Base-by-base conservation (phyloP, 139 green algal genomes). In the Volvox reticuliferus region DNA sequence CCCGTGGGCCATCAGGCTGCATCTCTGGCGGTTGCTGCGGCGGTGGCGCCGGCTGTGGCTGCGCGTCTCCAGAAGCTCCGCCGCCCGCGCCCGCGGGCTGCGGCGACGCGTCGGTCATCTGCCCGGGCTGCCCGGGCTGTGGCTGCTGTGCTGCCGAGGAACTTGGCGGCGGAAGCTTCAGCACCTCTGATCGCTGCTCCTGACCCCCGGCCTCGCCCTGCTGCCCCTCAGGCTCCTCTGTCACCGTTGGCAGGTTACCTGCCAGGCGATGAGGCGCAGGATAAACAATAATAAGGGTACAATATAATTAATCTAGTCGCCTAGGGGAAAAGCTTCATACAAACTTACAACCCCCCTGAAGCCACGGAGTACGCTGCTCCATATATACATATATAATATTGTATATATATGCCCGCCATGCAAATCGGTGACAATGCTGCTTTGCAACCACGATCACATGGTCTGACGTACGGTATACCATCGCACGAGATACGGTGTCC, bases 201-300 rank as follows among this genome's bases (percentile, higher is more conserved):
- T 79, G 24, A 17, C n/a, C 44, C 30, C 9, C 1, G 33, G 32
- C 85, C 28, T 84, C 78, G 18, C 2, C 67, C 35, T 80, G 22
- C 26, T 36, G 36, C 1, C 61, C 79, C 35, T 91, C 85, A 1
- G 55, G 50, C 90, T 93, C 91, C 71, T 93, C 91, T 65, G 71
- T 85, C 14, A 93, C 44, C 0, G 63, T 91, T 50, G 91, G 91
- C 79, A 93, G 36, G 12, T 75, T 78, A 32, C 90, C 90, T 92
- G 89, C 0, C 44, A 55, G 44, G 5, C 9, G 44, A 55, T 55
- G 44, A 55, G 44, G 9, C 5, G 44, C 44, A 55, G 44, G 44
- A 55, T 9, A 9, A 55, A 55, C 44, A n/a, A n/a, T n/a, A n/a
- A 55, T 55, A 55, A 55, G 5, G 44, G 44, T 55, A 9, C 44